A percentile compares a stretch with the other conserved stretches of the same genome.
Conservation (phyloP, 805 yeast genomes). For the Ogataea methylovora region DNA sequence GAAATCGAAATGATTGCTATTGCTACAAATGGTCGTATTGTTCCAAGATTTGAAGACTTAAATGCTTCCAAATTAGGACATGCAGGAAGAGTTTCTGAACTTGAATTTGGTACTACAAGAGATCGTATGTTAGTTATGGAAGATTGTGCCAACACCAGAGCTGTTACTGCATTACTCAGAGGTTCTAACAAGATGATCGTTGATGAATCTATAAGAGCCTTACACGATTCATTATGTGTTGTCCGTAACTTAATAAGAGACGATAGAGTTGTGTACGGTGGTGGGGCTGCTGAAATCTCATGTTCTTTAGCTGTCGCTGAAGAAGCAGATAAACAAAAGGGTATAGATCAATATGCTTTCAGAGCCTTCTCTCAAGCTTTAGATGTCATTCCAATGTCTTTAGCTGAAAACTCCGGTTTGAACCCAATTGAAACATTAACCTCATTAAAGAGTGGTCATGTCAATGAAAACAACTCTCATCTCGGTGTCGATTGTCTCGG, state of each 20-base stretch:
- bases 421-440: conserved; percentile 90
- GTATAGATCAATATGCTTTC: conserved; percentile 97
- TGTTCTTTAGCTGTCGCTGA: conserved; percentile 87
- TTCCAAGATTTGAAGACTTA: conserved; percentile 93
- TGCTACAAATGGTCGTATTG: conserved; percentile 96
- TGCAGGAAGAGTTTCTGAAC: conserved; percentile 79
- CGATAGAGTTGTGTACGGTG: conserved; percentile 95
- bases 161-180: conserved; percentile 88
- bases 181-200: conserved; percentile 98
- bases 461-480: conserved; percentile 57
- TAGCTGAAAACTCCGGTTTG: conserved; percentile 95
- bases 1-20: conserved; percentile 94
- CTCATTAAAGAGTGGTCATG: conserved; percentile 75
- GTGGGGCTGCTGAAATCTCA: conserved; percentile 96
- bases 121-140: conserved; percentile 95
- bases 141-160: conserved; percentile 77
- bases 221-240: conserved; percentile 95
- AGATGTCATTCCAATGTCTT: conserved; percentile 86
- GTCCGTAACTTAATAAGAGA: conserved; percentile 93
- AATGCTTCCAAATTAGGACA: conserved; percentile 73
- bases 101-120: conserved; percentile 93
- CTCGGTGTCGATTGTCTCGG: conserved; percentile 95
- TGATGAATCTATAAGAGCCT: conserved; percentile 93
- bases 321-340: conserved; percentile 88
- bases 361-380: conserved; percentile 89